A percentile compares a stretch with the other conserved stretches of the same genome.
phyloP scores from a whole-genome alignment of 768 basidiomycete species.

The Hydnomerulius pinastri region DNA sequence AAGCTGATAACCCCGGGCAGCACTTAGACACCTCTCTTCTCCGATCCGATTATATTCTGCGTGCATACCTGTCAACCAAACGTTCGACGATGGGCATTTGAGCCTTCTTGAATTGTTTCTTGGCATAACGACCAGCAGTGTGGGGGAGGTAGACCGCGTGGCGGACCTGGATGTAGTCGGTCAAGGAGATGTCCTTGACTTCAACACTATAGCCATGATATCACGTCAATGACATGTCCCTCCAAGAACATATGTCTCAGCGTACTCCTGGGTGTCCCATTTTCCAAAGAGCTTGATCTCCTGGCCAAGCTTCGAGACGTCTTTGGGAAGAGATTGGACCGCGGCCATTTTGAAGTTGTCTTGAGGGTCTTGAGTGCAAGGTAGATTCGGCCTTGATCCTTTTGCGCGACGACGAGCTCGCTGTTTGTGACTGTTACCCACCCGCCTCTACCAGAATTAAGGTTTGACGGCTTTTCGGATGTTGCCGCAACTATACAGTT shows the following conservation, averaged over 20 bases:
- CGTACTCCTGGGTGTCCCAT: slow-evolving; percentile 98
- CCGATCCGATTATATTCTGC: neutral
- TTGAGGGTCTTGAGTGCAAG: slow-evolving; percentile 32
- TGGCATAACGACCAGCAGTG: slow-evolving; percentile 98
- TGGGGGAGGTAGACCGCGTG: slow-evolving; percentile 97
- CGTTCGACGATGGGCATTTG: slow-evolving; percentile 99
- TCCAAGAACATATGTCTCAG: slow-evolving; percentile 17
- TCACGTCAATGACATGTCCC: slow-evolving; percentile 17
- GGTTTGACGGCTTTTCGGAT: slow-evolving; percentile 25
- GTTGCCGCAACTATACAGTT: slow-evolving; percentile 34
- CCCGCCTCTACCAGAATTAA: slow-evolving; percentile 15
- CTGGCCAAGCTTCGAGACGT: slow-evolving; percentile 76
- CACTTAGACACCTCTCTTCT: slow-evolving; percentile 1
- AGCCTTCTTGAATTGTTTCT: slow-evolving; percentile 99
- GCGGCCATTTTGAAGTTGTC: slow-evolving; percentile 56
- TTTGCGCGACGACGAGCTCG: slow-evolving; percentile 27
- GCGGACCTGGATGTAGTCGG: slow-evolving; percentile 99
- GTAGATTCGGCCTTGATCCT: slow-evolving; percentile 13
- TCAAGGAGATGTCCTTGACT: slow-evolving; percentile 98
- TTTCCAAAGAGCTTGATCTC: slow-evolving; percentile 98
- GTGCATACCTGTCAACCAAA: slow-evolving; percentile 87
- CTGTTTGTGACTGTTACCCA: slow-evolving; percentile 23
- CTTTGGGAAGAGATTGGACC: slow-evolving; percentile 75
- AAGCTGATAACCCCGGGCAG: slow-evolving; percentile 51
- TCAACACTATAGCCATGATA: slow-evolving; percentile 66